Evolutionary conservation across 116 monocot species (phyloP), one percentile per base, ranked within the genome.

Genomic region (Trichopus zeylanicus): DNA sequence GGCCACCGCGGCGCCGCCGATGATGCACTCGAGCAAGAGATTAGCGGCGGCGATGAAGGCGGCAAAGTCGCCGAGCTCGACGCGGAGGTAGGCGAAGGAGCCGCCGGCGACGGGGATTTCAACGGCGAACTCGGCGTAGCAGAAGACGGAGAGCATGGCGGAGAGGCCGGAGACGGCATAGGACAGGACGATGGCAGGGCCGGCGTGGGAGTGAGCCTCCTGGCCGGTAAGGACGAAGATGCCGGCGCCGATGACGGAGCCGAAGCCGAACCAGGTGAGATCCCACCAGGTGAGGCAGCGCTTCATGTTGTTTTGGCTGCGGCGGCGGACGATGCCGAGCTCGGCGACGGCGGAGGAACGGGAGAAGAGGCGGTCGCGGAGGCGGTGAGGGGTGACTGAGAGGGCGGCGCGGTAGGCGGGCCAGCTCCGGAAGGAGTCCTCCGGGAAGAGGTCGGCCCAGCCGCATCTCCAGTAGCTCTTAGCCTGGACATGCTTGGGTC

Each of bases 61-160:
- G 5, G 64, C 22, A 42, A 79, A 79, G 55, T 79, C 79, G 18
- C 79, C 79, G 16, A 79, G 73, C 57, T 79, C 79, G 12, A 79
- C 73, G 0, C 79, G 59, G 7, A 79, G 66, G 65, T 79, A 79
- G 2, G 79, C 69, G 23, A 79, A 79, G 0, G 79, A 73, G 2
- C 73, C 73, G 4, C 81, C 81, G 38, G 81, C 81, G 26, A 73
- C 72, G 3, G 81, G 81, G 39, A 81, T 76, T 63, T 88, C 83
- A 23, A 88, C 77, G 39, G 84, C 80, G 58, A 88, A 88, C 63
- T 88, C 88, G 8, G 80, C 77, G 72, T 88, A 88, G 66, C 88
- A 88, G 68, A 88, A 88, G 32, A 80, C 80, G 23, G 88, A 88
- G 28, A 88, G 84, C 72, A 81, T 68, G 35, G 81, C 81, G 29